Conservation (phyloP, 371 early-diverging fungal genomes). For the Rhizomucor miehei region DNA sequence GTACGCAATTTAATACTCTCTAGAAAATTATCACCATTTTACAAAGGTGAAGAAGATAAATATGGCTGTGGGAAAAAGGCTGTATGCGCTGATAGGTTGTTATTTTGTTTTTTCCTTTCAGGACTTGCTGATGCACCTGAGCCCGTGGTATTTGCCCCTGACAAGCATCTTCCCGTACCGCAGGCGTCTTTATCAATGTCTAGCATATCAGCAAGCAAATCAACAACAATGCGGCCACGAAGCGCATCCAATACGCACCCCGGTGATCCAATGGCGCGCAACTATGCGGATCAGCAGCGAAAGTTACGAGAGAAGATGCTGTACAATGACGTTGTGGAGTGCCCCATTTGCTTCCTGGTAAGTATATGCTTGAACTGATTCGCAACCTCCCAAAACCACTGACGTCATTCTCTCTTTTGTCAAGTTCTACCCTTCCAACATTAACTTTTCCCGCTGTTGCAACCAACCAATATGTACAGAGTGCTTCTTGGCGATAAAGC, state of each 20-base stretch:
- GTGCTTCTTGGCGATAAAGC: conserved; percentile 54
- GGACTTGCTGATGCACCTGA: conserved; percentile 39
- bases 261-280: not conserved
- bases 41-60: conserved; percentile 52
- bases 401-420: not conserved
- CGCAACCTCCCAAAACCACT: not conserved
- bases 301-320: conserved; percentile 27
- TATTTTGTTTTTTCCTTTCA: not conserved
- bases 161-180: conserved; percentile 16
- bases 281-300: not conserved
- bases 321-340: conserved; percentile 71
- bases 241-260: conserved; percentile 23
- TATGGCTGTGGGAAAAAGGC: not conserved
- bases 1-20: conserved; percentile 69
- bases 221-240: conserved; percentile 19
- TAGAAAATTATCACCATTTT: conserved; percentile 82
- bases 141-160: too few relatives aligned
- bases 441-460: conserved; percentile 93
- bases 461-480: conserved; percentile 95
- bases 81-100: too few relatives aligned
- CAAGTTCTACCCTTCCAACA: conserved; percentile 87
- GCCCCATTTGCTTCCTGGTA: conserved; percentile 74
- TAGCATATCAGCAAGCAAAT: not conserved
- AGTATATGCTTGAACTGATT: too few relatives aligned
- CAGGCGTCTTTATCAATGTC: conserved; percentile 24